Evolutionary conservation across 2,329 filamentous ascomycete genomes (phyloP).

Genomic region (Alternaria sp.): DNA sequence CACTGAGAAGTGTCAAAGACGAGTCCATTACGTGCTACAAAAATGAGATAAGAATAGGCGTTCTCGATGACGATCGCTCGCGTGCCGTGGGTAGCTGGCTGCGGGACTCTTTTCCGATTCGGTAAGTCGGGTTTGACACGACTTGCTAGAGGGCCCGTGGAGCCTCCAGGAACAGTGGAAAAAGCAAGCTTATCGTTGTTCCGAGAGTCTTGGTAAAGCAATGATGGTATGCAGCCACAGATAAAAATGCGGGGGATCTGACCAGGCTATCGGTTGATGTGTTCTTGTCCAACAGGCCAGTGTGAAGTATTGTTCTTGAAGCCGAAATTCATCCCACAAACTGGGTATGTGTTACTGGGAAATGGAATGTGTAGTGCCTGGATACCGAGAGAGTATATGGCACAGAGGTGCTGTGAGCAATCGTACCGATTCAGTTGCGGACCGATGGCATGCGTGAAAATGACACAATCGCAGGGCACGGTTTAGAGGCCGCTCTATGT

Average conservation of each 20-base stretch:
- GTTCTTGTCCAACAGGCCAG: constrained; percentile 58
- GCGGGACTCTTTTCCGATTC: constrained; percentile 36
- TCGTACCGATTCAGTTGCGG: constrained; percentile 21
- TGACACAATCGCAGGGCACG: constrained; percentile 31
- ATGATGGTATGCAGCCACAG: constrained; percentile 26
- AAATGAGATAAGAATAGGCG: constrained; percentile 44
- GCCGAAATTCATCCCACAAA: constrained; percentile 51
- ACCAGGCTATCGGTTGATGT: constrained; percentile 51
- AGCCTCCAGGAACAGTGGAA: constrained; percentile 30
- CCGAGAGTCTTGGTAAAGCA: constrained; percentile 34
- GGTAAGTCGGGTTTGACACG: constrained; percentile 34
- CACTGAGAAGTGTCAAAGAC: constrained; percentile 58
- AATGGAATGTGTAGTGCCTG: constrained; percentile 1
- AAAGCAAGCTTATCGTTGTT: constrained; percentile 40
- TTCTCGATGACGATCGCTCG: constrained; percentile 36
- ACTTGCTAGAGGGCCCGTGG: constrained; percentile 38
- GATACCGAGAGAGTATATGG: constrained; percentile 18
- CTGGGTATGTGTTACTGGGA: constrained; percentile 4
- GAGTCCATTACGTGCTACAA: constrained; percentile 52
- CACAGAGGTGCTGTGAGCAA: constrained; percentile 18
- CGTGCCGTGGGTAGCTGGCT: constrained; percentile 41
- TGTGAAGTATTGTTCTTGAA: constrained; percentile 54
- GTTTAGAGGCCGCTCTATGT: constrained; percentile 26
- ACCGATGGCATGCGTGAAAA: constrained; percentile 22
- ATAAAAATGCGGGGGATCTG: constrained; percentile 31